phyloP scores from a whole-genome alignment of 2,329 filamentous ascomycete genomes.

The Microdochium nivale region DNA sequence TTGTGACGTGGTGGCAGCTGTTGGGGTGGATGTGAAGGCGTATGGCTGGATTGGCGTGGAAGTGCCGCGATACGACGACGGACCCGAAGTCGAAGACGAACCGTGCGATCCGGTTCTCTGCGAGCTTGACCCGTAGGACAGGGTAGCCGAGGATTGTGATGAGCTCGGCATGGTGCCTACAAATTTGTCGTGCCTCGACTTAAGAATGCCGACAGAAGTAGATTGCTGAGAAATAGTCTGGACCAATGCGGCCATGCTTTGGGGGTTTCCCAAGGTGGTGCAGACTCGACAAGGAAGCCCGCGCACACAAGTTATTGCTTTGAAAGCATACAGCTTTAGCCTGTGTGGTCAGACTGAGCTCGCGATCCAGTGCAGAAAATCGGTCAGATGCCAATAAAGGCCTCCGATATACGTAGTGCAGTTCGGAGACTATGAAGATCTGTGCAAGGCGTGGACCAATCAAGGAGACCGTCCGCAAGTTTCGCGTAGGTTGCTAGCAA shows the following conservation, averaged over 20 bases:
- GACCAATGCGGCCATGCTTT: slow-evolving; percentile 75
- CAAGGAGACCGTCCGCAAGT: neutral
- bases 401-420: too few relatives aligned
- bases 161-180: slow-evolving; percentile 46
- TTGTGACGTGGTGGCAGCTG: slow-evolving; percentile 44
- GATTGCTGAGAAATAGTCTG: slow-evolving; percentile 73
- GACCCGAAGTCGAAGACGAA: slow-evolving; percentile 26
- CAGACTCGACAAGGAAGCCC: neutral
- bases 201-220: slow-evolving; percentile 65
- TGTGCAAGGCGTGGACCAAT: neutral
- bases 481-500: neutral
- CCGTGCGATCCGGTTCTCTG: slow-evolving; percentile 42
- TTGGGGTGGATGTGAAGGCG: slow-evolving; percentile 65
- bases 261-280: neutral
- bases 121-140: slow-evolving; percentile 39
- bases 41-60: slow-evolving; percentile 63
- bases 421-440: neutral
- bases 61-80: slow-evolving; percentile 44
- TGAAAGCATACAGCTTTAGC: too few relatives aligned
- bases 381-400: too few relatives aligned
- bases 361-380: too few relatives aligned
- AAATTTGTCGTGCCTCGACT: slow-evolving; percentile 60
- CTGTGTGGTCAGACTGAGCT: too few relatives aligned
- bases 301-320: too few relatives aligned
- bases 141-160: slow-evolving; percentile 38